Conservation (phyloP, 306 rosid genomes). For the Phaseolus lunatus region DNA sequence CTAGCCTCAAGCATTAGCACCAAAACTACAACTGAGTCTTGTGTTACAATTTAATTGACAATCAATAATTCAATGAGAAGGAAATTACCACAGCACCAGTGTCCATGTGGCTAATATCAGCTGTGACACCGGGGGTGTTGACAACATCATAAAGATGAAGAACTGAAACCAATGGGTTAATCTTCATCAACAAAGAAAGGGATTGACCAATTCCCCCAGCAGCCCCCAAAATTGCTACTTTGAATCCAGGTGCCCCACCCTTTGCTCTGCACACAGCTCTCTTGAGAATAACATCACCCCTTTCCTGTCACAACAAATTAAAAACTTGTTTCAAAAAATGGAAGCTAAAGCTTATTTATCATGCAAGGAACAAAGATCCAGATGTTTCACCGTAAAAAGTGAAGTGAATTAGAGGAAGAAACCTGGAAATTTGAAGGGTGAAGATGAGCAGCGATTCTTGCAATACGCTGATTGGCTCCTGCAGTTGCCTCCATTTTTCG, state of each 20-base stretch:
- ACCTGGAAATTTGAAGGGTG: conserved; percentile 75
- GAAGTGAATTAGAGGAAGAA: conserved; percentile 25
- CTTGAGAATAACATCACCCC: conserved; percentile 47
- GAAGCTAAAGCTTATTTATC: not conserved
- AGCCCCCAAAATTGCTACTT: conserved; percentile 91
- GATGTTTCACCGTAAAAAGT: not conserved
- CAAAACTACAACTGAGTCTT: not conserved
- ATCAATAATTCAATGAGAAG: conserved; percentile 4
- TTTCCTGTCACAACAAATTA: conserved; percentile 42
- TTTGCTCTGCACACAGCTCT: conserved; percentile 68
- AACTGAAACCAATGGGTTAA: conserved; percentile 87
- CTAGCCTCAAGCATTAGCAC: conserved; percentile 10
- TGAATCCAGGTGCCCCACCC: conserved; percentile 91
- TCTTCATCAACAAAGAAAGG: conserved; percentile 89
- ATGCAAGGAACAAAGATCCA: conserved; percentile 16
- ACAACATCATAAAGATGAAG: conserved; percentile 98
- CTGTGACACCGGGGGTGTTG: conserved; percentile 94
- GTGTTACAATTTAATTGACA: not conserved
- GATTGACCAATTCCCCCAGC: conserved; percentile 98
- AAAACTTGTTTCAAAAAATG: not conserved
- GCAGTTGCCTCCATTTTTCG: conserved; percentile 55
- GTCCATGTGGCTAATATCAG: conserved; percentile 97
- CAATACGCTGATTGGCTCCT: conserved; percentile 66
- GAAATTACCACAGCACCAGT: conserved; percentile 91
- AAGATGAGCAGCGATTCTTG: conserved; percentile 74